Base-by-base conservation (phyloP, 2,329 filamentous ascomycete genomes). In the Colletotrichum navitas region DNA sequence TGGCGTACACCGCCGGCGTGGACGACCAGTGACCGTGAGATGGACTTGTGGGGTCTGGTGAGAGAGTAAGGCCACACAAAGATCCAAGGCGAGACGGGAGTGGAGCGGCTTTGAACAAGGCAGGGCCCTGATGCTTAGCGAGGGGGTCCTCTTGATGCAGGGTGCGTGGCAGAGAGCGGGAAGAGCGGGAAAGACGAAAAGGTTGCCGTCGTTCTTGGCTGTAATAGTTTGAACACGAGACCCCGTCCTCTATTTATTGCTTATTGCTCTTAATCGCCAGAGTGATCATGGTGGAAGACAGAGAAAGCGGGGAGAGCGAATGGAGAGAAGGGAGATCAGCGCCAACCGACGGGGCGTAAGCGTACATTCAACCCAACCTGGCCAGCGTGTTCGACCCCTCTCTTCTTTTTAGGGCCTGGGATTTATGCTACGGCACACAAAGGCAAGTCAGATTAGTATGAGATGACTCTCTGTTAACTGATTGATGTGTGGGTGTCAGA, bases 261-360 rank as follows among this genome's bases (percentile, higher is more conserved):
- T 26, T 49, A 72, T 68, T 68, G 43, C 36, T 26, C 41, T 41
- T 21, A 21, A 41, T 41, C 39, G 12, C n/a, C 62, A 41, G 10
- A 29, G 29, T 26, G 59, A 43, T 45, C 45, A 41, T 24, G 49
- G 54, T 18, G n/a, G 29, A 60, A 24, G 26, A 41, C 51, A 16
- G 26, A 63, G 49, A 63, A 60, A 58, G 59, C 62, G 45, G 39
- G 55, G 65, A 63, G 56, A 66, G 51, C 51, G 29, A 32, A 32
- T 47, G 34, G 36, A 47, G 47, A 69, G 59, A 52, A 51, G 61
- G 62, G 41, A 52, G 61, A 71, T 66, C 70, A 71, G 62, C 67
- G 7, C 59, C 58, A 62, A 62, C 70, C 70, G 63, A 62, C 49
- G 56, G 70, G 61, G 56, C 67, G 70, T 66, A 55, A 70, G 55